Conservation (phyloP, 257 asterid species). For the Petunia secreta region DNA sequence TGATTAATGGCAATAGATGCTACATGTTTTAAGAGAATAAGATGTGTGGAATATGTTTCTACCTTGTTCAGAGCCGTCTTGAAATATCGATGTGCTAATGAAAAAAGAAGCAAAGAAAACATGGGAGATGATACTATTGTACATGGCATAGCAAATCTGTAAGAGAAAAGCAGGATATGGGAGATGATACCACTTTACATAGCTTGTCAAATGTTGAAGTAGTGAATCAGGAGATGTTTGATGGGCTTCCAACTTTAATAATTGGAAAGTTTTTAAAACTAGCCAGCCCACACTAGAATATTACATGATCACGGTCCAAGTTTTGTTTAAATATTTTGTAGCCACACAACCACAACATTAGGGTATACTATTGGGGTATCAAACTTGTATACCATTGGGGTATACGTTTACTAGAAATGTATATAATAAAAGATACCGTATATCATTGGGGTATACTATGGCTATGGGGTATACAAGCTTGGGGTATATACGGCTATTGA, state of each 20-base stretch:
- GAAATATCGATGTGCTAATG: not conserved
- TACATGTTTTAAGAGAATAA: not conserved
- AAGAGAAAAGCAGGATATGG: not conserved
- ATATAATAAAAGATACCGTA: too few relatives aligned
- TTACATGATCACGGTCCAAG: too few relatives aligned
- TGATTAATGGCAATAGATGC: not conserved
- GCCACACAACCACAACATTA: too few relatives aligned
- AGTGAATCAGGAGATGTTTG: conserved; percentile 11
- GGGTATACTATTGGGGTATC: too few relatives aligned
- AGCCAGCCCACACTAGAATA: too few relatives aligned
- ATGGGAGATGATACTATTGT: not conserved
- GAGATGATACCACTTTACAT: not conserved
- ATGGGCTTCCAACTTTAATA: not conserved
- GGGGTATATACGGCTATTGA: too few relatives aligned
- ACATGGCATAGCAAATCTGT: not conserved
- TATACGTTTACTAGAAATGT: too few relatives aligned
- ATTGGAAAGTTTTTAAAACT: too few relatives aligned
- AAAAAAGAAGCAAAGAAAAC: conserved; percentile 12
- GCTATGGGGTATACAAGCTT: too few relatives aligned
- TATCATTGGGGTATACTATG: too few relatives aligned
- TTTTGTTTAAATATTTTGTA: too few relatives aligned
- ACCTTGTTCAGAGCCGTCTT: not conserved
- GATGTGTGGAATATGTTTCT: conserved; percentile 9
- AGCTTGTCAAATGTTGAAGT: not conserved
- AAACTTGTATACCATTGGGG: too few relatives aligned